Evolutionary conservation across 148 eudicot species (phyloP).

Genomic region (Polygonum aviculare): DNA sequence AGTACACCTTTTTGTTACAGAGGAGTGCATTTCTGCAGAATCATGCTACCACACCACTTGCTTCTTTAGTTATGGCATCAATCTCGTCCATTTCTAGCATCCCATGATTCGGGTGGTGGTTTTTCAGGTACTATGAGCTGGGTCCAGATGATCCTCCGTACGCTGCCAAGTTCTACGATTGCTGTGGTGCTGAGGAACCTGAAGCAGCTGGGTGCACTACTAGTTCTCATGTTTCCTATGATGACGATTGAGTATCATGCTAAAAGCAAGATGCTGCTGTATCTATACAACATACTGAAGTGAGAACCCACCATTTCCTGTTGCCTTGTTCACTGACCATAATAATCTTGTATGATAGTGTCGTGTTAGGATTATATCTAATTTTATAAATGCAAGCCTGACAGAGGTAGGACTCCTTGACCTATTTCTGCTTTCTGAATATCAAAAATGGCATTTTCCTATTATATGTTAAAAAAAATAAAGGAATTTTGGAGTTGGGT

Average conservation of each 20-base stretch:
- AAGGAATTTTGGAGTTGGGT: not conserved
- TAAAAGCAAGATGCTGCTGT: not conserved
- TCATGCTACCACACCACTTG: not conserved
- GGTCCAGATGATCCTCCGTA: conserved; percentile 92
- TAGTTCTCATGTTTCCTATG: conserved; percentile 60
- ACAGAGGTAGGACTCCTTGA: not conserved
- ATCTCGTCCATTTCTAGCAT: conserved; percentile 6
- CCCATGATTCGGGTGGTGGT: not conserved
- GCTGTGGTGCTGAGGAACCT: conserved; percentile 90
- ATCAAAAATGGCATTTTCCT: not conserved
- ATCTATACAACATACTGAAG: not conserved
- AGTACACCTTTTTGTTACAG: not conserved
- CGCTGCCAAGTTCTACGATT: conserved; percentile 89
- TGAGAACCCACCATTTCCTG: conserved; percentile 4
- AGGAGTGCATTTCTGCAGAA: not conserved
- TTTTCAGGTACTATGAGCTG: conserved; percentile 71
- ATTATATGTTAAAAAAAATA: not conserved
- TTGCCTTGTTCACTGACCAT: not conserved
- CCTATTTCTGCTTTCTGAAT: not conserved
- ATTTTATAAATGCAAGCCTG: not conserved
- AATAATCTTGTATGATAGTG: not conserved
- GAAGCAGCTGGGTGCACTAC: conserved; percentile 66
- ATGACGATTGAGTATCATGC: conserved; percentile 34
- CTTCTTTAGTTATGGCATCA: not conserved
- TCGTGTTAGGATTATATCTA: not conserved